Evolutionary conservation across 306 rosid genomes (phyloP).

Genomic region (Trifolium fragiferum): DNA sequence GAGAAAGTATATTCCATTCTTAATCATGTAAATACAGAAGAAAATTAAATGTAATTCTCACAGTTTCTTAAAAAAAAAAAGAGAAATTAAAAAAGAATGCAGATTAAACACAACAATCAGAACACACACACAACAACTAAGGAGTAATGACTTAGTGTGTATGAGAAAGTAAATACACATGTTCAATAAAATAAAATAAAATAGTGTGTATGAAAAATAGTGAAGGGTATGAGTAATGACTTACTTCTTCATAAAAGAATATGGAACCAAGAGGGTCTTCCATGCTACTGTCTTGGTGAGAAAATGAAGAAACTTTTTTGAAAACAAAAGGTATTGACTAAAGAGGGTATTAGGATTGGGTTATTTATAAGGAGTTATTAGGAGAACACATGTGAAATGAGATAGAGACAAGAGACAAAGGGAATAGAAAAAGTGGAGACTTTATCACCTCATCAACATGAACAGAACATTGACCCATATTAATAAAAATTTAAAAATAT

Average conservation of each 20-base stretch:
- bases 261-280: conserved; percentile 54
- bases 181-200: not conserved
- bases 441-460: conserved; percentile 37
- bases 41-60: not conserved
- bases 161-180: too few species aligned
- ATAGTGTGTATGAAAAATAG: not conserved
- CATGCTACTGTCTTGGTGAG: conserved; percentile 47
- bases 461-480: conserved; percentile 41
- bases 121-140: not conserved
- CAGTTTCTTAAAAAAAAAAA: not conserved
- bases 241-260: conserved; percentile 68
- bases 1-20: not conserved
- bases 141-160: too few species aligned
- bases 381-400: conserved; percentile 40
- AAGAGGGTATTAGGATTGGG: conserved; percentile 41
- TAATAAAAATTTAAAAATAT: conserved; percentile 50
- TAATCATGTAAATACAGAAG: not conserved
- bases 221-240: conserved; percentile 32
- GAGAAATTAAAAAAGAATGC: not conserved
- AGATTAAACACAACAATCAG: not conserved
- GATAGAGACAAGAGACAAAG: conserved; percentile 46
- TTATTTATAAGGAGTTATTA: conserved; percentile 52
- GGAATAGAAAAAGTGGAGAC: conserved; percentile 36
- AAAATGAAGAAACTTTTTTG: conserved; percentile 2
- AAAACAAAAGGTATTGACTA: not conserved